These are phyloP conservation scores for Pyrenula aspistea DNA, from an alignment of 495 filamentous ascomycete genomes.

Conservation along the genomic window DNA sequence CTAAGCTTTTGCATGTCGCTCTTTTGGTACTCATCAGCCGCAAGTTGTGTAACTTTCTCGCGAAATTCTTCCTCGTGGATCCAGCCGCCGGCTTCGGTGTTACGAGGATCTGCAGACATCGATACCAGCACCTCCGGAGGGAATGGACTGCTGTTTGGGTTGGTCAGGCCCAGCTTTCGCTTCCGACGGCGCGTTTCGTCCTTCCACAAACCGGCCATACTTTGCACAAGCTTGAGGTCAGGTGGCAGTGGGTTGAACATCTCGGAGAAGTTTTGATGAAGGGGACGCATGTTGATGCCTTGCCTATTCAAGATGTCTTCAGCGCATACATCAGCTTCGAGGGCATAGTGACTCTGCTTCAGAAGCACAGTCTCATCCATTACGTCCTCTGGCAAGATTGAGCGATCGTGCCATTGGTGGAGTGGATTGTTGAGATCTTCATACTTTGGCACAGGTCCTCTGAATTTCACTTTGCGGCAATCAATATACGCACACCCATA, in stretches of 20 bases:
- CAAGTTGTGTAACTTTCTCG: slow-evolving; percentile 45
- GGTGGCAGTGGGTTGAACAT: slow-evolving; percentile 45
- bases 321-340: slow-evolving; percentile 82
- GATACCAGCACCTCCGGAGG: slow-evolving; percentile 67
- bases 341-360: slow-evolving; percentile 71
- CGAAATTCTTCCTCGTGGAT: slow-evolving; percentile 82
- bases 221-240: slow-evolving; percentile 75
- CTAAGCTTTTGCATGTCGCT: slow-evolving; percentile 30
- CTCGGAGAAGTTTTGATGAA: slow-evolving; percentile 87
- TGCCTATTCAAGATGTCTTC: slow-evolving; percentile 79
- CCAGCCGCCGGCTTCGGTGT: slow-evolving; percentile 61
- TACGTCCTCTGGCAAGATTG: slow-evolving; percentile 41
- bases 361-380: slow-evolving; percentile 51
- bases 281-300: slow-evolving; percentile 53
- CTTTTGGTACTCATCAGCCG: slow-evolving; percentile 46
- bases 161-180: slow-evolving; percentile 45
- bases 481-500: slow-evolving; percentile 86
- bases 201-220: slow-evolving; percentile 88
- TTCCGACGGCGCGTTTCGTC: slow-evolving; percentile 78
- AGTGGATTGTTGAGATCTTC: slow-evolving; percentile 39
- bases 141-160: slow-evolving; percentile 61
- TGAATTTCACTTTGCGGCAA: slow-evolving; percentile 55
- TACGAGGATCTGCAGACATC: slow-evolving; percentile 71
- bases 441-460: slow-evolving; percentile 61
- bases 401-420: slow-evolving; percentile 71